Evolutionary conservation across 306 rosid species (phyloP), one percentile per base, ranked within the genome.

Genomic region (Senna tora): DNA sequence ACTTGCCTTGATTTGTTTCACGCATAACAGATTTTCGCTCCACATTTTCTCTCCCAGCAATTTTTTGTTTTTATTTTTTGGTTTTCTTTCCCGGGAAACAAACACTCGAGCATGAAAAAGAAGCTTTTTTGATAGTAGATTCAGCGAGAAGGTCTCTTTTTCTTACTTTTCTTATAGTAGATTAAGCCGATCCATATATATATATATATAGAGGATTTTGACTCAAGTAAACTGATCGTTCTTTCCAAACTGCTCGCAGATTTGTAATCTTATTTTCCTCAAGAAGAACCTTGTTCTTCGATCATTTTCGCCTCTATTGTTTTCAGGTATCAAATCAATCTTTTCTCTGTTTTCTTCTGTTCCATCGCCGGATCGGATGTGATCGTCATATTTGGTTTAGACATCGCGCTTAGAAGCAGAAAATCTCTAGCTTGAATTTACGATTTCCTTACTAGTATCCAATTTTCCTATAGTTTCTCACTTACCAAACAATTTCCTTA

Each of bases 1-100:
- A 15, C 63, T 36, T n/a, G n/a, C 45, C 72, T 53, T 52, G 33
- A 2, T 46, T 22, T 5, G 67, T 25, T 43, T 28, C 64, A 33
- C 56, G 22, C 77, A 36, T 53, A 78, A 79, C 83, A 63, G 63
- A 83, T 52, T 79, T 75, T 79, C 46, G 75, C 75, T 59, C 69
- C 68, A 14, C 73, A 4, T 55, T 28, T 67, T 73, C 74, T 22
- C 77, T 55, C 22, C 4, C 6, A 53, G 4, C n/a, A 63, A 9
- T 20, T 25, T 25, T 25, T 1, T 41, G 20, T 25, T 13, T 6
- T 25, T 25, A 25, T 41, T 41, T 25, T 13, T 6, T 2, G 41
- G 60, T 77, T 22, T 55, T 43, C 67, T 75, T 52, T 74, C 72
- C 19, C 28, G 25, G 41, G 12, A 63, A 80, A 55, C 19, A 36